Percentiles rank a stretch among this genome's conserved stretches.
Conservation (phyloP, 2,329 filamentous ascomycete species). For the Rhytidhysteron rufulum region DNA sequence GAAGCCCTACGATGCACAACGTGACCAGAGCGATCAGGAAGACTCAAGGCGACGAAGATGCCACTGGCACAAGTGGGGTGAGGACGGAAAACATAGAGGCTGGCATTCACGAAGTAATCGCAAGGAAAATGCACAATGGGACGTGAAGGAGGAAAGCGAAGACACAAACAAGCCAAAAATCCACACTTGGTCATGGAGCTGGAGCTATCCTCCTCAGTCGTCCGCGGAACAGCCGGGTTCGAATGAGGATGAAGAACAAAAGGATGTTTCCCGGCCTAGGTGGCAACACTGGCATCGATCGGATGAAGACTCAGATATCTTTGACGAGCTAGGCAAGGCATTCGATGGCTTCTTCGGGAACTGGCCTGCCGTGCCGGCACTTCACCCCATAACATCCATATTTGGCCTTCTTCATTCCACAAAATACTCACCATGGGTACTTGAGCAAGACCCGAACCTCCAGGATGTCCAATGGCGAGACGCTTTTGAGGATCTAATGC, state of each 20-base stretch:
- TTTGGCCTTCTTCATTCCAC: constrained; percentile 1
- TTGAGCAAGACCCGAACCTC: constrained; percentile 46
- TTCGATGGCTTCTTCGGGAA: background rate
- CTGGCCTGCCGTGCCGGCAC: background rate
- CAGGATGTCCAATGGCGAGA: constrained; percentile 49
- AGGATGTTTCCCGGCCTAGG: too few species aligned
- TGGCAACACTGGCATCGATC: too few species aligned
- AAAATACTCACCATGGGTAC: constrained; percentile 51
- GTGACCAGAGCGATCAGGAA: background rate
- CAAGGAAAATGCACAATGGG: background rate
- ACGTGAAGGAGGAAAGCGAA: background rate
- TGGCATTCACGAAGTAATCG: background rate
- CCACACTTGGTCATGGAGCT: constrained; percentile 3
- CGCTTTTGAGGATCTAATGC: constrained; percentile 58
- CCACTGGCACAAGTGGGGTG: background rate
- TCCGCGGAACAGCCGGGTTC: background rate
- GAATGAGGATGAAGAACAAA: background rate
- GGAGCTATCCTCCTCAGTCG: constrained; percentile 3
- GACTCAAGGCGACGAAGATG: background rate
- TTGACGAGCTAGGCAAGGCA: background rate
- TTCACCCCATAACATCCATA: background rate
- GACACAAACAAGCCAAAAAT: background rate
- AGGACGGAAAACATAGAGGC: background rate
- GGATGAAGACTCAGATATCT: too few species aligned
- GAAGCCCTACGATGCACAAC: background rate